Conservation (phyloP, 495 filamentous ascomycete genomes). For the Haplographium delicatum region DNA sequence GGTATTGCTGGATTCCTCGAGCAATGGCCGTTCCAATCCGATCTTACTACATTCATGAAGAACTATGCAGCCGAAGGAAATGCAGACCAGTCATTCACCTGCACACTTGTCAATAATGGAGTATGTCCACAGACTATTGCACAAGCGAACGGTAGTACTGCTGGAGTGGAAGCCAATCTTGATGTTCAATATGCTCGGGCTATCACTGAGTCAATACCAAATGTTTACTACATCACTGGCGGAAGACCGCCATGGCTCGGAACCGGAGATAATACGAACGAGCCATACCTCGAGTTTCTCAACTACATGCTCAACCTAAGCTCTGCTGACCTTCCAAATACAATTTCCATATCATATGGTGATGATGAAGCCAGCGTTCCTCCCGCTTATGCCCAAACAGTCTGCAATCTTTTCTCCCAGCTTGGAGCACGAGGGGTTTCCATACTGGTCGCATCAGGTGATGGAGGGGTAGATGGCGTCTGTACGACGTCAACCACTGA, state of each 20-base stretch:
- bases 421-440: constrained; percentile 69
- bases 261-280: constrained; percentile 48
- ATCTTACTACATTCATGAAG: constrained; percentile 39
- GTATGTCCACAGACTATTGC: constrained; percentile 48
- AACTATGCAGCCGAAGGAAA: constrained; percentile 44
- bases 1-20: constrained; percentile 24
- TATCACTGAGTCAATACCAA: constrained; percentile 21
- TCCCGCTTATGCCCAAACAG: constrained; percentile 51
- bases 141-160: background rate
- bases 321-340: constrained; percentile 56
- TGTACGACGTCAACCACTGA: constrained; percentile 22
- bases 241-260: constrained; percentile 20
- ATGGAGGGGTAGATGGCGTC: constrained; percentile 53
- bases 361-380: constrained; percentile 64
- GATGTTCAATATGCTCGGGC: constrained; percentile 51
- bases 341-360: constrained; percentile 71
- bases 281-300: constrained; percentile 81
- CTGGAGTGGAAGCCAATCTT: constrained; percentile 59
- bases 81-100: constrained; percentile 46
- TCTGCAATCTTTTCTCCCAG: constrained; percentile 69
- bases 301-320: constrained; percentile 58
- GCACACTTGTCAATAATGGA: constrained; percentile 59
- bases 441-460: constrained; percentile 67
- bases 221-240: constrained; percentile 21
- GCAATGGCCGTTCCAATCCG: constrained; percentile 16